These are phyloP conservation scores for Sporothrix dimorphospora DNA, from an alignment of 2,329 filamentous ascomycete species.

Conservation along the genomic window DNA sequence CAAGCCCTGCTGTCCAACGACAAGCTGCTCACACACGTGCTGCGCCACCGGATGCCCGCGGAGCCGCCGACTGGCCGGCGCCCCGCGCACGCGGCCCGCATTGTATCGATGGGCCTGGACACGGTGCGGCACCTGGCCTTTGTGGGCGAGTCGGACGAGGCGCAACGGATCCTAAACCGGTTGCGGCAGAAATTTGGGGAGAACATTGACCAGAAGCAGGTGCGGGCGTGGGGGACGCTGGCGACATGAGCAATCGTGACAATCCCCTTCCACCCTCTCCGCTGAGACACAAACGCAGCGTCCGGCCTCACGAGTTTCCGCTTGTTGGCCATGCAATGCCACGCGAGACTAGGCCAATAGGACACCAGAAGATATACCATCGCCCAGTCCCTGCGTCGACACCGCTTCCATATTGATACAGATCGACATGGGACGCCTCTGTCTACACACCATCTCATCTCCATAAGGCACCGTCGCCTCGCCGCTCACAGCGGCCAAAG, in stretches of 20 bases:
- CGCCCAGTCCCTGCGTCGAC: neutral
- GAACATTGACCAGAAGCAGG: conserved; percentile 4
- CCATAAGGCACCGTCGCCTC: neutral
- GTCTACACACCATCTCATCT: neutral
- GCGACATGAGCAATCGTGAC: neutral
- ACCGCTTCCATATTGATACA: neutral
- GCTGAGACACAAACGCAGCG: neutral
- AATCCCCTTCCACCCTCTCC: too few species aligned
- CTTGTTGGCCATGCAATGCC: neutral
- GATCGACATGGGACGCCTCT: neutral
- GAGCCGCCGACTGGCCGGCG: conserved; percentile 37
- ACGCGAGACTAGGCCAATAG: neutral
- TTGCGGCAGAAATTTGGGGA: conserved; percentile 33
- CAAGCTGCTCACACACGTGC: conserved; percentile 33
- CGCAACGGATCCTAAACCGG: conserved; percentile 43
- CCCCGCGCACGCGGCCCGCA: conserved; percentile 34
- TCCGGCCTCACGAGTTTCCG: neutral
- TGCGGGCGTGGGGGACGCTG: neutral
- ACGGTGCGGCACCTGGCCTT: conserved; percentile 51
- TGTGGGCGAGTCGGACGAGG: conserved; percentile 47
- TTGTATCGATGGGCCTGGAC: conserved; percentile 50
- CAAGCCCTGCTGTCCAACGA: conserved; percentile 48
- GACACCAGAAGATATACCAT: neutral
- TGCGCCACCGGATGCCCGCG: conserved; percentile 23
- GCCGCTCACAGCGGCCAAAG: neutral